Base-by-base conservation (phyloP, 2,329 filamentous ascomycete species). In the Talaromyces sp. region DNA sequence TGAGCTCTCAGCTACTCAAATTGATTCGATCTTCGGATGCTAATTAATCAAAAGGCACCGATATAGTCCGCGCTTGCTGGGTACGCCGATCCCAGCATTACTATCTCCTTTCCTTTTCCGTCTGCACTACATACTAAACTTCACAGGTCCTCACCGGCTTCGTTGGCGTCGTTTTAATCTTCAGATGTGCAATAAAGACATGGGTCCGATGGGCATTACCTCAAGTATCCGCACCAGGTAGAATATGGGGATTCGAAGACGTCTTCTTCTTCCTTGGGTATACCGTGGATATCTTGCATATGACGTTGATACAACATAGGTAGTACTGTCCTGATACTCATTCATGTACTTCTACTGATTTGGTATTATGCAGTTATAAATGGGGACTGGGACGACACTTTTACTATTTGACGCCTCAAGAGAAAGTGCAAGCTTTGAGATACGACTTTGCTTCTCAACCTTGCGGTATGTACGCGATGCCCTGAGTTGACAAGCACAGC, bases 221-320 rank as follows among this genome's bases (percentile, higher is more conserved):
- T 7, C 70, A 69, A 25, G 73, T 77, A 58, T 72, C 73, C 25
- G 71, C 70, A 2, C 75, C 75, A 0, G 70, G 69, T 11, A 64
- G 74, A 54, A 65, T 77, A 49, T 77, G 75, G 75, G 75, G 74
- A 7, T 57, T 73, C 8, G 75, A 77, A 62, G 75, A 77, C 65
- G 15, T 74, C 0, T 71, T 77, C 41, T 77, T 74, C 54, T 31
- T 73, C 1, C 33, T 71, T 13, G 73, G 69, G 0, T 77, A 73
- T 64, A 69, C 66, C 3, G 72, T 74, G 60, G 75, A 77, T 64
- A 47, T 77, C 4, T 65, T 69, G 0, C 75, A 77, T 63, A 77
- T 77, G 70, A 62, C 61, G 3, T 52, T 73, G 39, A 72, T 77
- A 54, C 73, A 76, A 62, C 60, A 70, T 27, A 77, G 75, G 75